phyloP scores from a whole-genome alignment of 345 rosid genomes.

The Bruguiera gymnorhiza region DNA sequence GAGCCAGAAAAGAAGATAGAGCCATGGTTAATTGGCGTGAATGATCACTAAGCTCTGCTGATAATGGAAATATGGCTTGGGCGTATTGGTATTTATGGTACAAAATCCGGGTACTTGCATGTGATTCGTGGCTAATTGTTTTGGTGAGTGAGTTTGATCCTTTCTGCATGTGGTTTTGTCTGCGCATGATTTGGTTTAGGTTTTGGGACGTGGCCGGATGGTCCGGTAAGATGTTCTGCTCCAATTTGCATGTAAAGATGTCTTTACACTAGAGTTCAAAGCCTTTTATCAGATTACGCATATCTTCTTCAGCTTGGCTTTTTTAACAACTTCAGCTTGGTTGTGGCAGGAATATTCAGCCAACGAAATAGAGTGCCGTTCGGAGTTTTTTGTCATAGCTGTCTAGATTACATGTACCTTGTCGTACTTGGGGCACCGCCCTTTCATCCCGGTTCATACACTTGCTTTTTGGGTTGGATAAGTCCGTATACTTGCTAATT shows the following conservation, averaged over 20 bases:
- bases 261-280: not conserved
- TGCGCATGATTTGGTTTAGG: not conserved
- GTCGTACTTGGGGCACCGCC: too few relatives aligned
- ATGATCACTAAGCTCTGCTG: too few relatives aligned
- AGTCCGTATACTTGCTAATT: too few relatives aligned
- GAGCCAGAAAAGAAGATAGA: conserved; percentile 9
- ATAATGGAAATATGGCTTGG: not conserved
- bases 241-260: not conserved
- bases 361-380: too few relatives aligned
- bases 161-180: conserved; percentile 8
- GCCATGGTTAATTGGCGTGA: conserved; percentile 5
- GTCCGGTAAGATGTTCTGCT: not conserved
- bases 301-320: too few relatives aligned
- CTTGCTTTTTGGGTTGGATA: too few relatives aligned
- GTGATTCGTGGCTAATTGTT: not conserved
- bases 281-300: too few relatives aligned
- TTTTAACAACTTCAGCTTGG: too few relatives aligned
- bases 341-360: too few relatives aligned
- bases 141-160: not conserved
- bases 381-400: too few relatives aligned
- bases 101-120: not conserved
- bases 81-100: not conserved
- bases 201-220: not conserved
- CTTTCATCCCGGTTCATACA: too few relatives aligned
- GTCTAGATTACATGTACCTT: too few relatives aligned